These are phyloP conservation scores for Ophiocordyceps camponoti-floridani DNA, from an alignment of 2,329 filamentous ascomycete species.

Conservation along the genomic window DNA sequence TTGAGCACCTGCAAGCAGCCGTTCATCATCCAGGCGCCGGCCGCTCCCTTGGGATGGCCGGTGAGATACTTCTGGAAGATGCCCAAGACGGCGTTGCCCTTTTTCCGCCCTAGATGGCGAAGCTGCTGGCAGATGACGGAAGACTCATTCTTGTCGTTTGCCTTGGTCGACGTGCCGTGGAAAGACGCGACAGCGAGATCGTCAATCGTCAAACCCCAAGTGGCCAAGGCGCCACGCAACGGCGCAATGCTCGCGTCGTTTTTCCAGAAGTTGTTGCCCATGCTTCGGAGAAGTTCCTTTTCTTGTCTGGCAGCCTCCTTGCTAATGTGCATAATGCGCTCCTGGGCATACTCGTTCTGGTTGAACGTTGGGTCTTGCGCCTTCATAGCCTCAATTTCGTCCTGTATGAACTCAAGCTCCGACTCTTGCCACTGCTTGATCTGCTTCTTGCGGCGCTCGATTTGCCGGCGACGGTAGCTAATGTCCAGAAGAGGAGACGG, in stretches of 20 bases:
- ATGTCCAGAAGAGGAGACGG: slow-evolving; percentile 92
- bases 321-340: slow-evolving; percentile 74
- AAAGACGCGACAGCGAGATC: slow-evolving; percentile 91
- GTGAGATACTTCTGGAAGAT: slow-evolving; percentile 99
- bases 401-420: slow-evolving; percentile 80
- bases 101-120: slow-evolving; percentile 80
- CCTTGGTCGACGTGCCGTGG: slow-evolving; percentile 96
- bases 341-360: slow-evolving; percentile 69
- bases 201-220: slow-evolving; percentile 95
- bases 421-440: slow-evolving; percentile 96
- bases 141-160: slow-evolving; percentile 99
- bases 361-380: slow-evolving; percentile 56
- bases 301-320: slow-evolving; percentile 73
- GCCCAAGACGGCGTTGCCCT: slow-evolving; percentile 89
- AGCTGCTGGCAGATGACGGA: slow-evolving; percentile 94
- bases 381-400: slow-evolving; percentile 86
- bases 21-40: slow-evolving; percentile 99
- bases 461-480: slow-evolving; percentile 89
- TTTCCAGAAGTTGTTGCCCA: slow-evolving; percentile 99
- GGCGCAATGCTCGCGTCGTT: slow-evolving; percentile 85
- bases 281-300: slow-evolving; percentile 78
- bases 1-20: slow-evolving; percentile 92
- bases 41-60: slow-evolving; percentile 96
- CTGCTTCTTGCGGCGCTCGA: slow-evolving; percentile 82
- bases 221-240: slow-evolving; percentile 85